Evolutionary conservation across 2,329 filamentous ascomycete species (phyloP), one percentile per base, ranked within the genome.

Genomic region (Alternaria solani): DNA sequence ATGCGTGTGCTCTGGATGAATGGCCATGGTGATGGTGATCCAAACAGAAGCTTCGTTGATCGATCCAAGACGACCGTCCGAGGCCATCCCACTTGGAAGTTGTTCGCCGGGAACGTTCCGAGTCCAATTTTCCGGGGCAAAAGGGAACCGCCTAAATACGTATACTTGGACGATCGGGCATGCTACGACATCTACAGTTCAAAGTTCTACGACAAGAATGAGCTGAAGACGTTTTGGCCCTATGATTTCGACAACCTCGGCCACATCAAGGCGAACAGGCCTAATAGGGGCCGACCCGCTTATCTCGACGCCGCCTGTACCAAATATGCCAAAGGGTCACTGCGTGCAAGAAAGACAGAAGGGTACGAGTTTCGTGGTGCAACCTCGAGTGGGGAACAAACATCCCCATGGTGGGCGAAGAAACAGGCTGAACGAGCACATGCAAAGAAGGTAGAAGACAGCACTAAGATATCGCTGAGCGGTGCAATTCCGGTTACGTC

Each of bases 141-240:
- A 7, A 68, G 69, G 14, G 68, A 75, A 55, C 78, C 78, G 7
- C 80, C 79, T 2, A 71, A 67, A 18, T 76, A 76, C 46, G 75
- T 79, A n/a, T 75, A 78, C 38, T 75, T 82, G 2, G 80, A 82
- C 58, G 80, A 82, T 49, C 61, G 64, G 16, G 75, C 79, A 3
- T 76, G 71, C 23, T 75, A 75, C 53, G 71, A 74, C 3, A 71
- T 81, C 7, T 65, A 69, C 18, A 46, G 53, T 6, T 77, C 77
- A 25, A 67, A 75, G 25, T 68, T 69, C 11, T 75, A 77, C 52
- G 69, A 55, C 1, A 51, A 63, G 16, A 48, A 63, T 6, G 69
- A 76, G 26, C 55, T 67, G 23, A 55, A 54, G 8, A 47, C 56
- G 5, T 76, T 65, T 56, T 82, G 80, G 80, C 67, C 74, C 0